phyloP scores from a whole-genome alignment of 345 rosid species.

The Populus pruinosa region DNA sequence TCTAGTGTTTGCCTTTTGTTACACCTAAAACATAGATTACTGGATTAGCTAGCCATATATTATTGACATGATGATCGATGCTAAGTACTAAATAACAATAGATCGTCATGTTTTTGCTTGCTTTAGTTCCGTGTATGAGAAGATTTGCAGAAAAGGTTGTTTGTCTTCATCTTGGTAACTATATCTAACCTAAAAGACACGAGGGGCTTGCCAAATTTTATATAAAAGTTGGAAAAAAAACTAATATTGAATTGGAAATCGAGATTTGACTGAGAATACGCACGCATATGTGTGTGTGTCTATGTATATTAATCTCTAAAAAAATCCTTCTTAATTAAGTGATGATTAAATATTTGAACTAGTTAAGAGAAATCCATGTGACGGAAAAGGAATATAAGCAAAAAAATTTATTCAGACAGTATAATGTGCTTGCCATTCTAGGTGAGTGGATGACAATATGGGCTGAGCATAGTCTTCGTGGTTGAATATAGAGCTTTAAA shows the following conservation, averaged over 20 bases:
- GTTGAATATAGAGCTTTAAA: background rate
- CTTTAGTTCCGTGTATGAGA: slow-evolving; percentile 6
- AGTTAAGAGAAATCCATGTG: slow-evolving; percentile 1
- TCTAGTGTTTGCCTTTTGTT: slow-evolving; percentile 1
- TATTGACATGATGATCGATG: slow-evolving; percentile 25
- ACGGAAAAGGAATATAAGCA: background rate
- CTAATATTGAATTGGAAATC: background rate
- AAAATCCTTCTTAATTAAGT: background rate
- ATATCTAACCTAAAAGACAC: slow-evolving; percentile 15
- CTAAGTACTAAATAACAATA: slow-evolving; percentile 1
- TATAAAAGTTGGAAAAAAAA: background rate
- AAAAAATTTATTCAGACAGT: slow-evolving; percentile 24
- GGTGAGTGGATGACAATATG: slow-evolving; percentile 10
- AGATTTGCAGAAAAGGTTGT: slow-evolving; percentile 36
- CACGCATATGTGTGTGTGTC: slow-evolving; percentile 12
- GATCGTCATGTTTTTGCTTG: slow-evolving; percentile 8
- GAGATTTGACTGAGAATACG: slow-evolving; percentile 7
- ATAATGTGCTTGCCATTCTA: slow-evolving; percentile 30
- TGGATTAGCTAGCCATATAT: slow-evolving; percentile 4
- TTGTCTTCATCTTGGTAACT: slow-evolving; percentile 32
- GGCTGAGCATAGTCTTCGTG: background rate
- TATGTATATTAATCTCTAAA: background rate
- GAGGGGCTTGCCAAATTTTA: background rate
- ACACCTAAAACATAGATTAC: slow-evolving; percentile 9
- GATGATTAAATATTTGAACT: background rate